These are phyloP conservation scores for Tetraselmis striata DNA, from an alignment of 139 green algal genomes.

Conservation along the genomic window DNA sequence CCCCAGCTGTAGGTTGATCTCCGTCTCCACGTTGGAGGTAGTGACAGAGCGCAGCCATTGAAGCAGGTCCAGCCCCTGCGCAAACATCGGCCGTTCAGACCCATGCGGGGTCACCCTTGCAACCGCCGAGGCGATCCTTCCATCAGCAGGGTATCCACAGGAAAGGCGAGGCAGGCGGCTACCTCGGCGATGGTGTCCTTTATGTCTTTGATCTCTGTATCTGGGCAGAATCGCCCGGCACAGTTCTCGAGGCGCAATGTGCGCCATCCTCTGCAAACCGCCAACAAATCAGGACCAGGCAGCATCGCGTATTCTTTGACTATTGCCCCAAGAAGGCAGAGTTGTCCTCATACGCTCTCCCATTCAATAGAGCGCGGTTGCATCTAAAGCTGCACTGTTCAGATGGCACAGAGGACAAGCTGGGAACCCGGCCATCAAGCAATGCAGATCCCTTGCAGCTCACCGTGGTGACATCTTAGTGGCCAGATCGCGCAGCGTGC, in stretches of 20 bases:
- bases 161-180: not conserved
- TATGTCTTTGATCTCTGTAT: conserved; percentile 6
- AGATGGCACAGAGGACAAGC: too few species aligned
- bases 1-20: conserved; percentile 24
- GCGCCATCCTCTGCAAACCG: not conserved
- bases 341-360: too few species aligned
- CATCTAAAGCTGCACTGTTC: too few species aligned
- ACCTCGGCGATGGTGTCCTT: conserved; percentile 1
- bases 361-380: too few species aligned
- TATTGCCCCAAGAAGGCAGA: too few species aligned
- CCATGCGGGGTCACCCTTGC: not conserved
- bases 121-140: too few species aligned
- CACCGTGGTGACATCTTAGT: not conserved
- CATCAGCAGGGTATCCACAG: too few species aligned
- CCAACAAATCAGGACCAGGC: too few species aligned
- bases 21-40: conserved; percentile 11
- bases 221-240: not conserved
- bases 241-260: not conserved
- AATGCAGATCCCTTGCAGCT: too few species aligned
- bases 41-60: conserved; percentile 18
- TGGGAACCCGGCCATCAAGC: too few species aligned
- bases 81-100: not conserved
- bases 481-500: not conserved
- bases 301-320: too few species aligned
- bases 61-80: not conserved